These are phyloP conservation scores for Melanogaster broomeanus DNA, from an alignment of 768 basidiomycete genomes.

Conservation along the genomic window DNA sequence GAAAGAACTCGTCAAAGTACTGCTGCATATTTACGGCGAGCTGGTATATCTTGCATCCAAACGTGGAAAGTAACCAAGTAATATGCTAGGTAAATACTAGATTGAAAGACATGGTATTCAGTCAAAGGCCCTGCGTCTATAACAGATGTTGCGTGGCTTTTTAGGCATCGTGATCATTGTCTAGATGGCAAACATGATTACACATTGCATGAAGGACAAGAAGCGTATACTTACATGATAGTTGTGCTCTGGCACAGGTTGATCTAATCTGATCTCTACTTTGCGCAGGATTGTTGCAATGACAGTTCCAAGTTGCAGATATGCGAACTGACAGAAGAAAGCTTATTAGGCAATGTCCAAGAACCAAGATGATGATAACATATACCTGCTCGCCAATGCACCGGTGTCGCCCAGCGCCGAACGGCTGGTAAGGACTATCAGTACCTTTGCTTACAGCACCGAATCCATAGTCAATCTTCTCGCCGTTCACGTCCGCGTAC, in stretches of 20 bases:
- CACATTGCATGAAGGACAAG: not conserved
- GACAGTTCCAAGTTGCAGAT: conserved; percentile 87
- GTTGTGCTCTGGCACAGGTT: conserved; percentile 74
- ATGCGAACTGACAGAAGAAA: conserved; percentile 69
- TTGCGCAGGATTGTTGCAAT: conserved; percentile 76
- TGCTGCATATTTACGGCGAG: no score
- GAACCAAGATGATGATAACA: conserved; percentile 2
- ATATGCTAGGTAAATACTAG: conserved; percentile 1
- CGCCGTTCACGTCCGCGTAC: conserved; percentile 74
- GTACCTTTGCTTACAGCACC: conserved; percentile 96
- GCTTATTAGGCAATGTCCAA: conserved; percentile 4
- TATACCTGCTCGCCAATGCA: conserved; percentile 89
- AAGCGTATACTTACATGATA: conserved; percentile 69
- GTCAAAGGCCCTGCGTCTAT: conserved; percentile 64
- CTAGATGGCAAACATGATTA: conserved; percentile 39
- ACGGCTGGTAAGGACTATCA: conserved; percentile 94
- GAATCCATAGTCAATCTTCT: conserved; percentile 96
- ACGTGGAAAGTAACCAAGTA: conserved; percentile 1
- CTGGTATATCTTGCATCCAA: conserved; percentile 2
- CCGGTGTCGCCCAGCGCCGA: conserved; percentile 94
- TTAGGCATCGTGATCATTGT: conserved; percentile 95
- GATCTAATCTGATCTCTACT: conserved; percentile 68
- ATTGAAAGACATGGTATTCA: conserved; percentile 22
- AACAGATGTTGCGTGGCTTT: conserved; percentile 61
- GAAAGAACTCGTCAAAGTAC: not conserved